phyloP scores from a whole-genome alignment of 2,329 filamentous ascomycete genomes.

The Fusarium sacchari region DNA sequence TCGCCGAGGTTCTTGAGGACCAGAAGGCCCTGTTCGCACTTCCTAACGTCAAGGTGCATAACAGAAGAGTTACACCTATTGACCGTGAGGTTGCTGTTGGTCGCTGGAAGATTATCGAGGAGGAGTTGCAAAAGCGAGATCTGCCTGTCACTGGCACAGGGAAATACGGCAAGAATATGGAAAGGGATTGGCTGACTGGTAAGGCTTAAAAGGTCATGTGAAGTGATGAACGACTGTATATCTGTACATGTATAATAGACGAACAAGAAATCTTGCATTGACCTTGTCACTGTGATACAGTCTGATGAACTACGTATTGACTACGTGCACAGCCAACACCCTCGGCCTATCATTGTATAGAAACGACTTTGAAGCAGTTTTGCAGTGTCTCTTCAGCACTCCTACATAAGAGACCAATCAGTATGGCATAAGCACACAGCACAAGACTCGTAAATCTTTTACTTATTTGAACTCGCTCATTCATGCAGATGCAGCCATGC shows the following conservation, averaged over 20 bases:
- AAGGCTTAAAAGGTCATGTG: conserved; percentile 43
- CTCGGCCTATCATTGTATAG: not conserved
- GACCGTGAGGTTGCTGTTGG: conserved; percentile 78
- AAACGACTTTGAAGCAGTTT: not conserved
- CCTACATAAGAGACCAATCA: not conserved
- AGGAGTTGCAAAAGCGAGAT: conserved; percentile 71
- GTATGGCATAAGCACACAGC: not conserved
- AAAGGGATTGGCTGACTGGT: conserved; percentile 56
- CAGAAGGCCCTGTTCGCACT: conserved; percentile 59
- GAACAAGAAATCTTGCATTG: conserved; percentile 35
- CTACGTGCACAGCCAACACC: not conserved
- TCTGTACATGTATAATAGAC: conserved; percentile 48
- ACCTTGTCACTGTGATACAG: not conserved
- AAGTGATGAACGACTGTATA: conserved; percentile 44
- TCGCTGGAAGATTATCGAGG: conserved; percentile 81
- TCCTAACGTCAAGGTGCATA: conserved; percentile 76
- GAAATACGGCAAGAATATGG: conserved; percentile 53
- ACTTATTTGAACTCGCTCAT: not conserved
- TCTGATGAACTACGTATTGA: not conserved
- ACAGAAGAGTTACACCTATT: conserved; percentile 72
- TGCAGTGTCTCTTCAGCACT: not conserved
- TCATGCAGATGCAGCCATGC: not conserved
- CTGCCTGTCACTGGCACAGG: conserved; percentile 66
- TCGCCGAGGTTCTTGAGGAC: conserved; percentile 68
- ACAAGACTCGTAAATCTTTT: not conserved